Base-by-base conservation (phyloP, 192 early-diverging fungal genomes). In the Polychytrium aggregatum region DNA sequence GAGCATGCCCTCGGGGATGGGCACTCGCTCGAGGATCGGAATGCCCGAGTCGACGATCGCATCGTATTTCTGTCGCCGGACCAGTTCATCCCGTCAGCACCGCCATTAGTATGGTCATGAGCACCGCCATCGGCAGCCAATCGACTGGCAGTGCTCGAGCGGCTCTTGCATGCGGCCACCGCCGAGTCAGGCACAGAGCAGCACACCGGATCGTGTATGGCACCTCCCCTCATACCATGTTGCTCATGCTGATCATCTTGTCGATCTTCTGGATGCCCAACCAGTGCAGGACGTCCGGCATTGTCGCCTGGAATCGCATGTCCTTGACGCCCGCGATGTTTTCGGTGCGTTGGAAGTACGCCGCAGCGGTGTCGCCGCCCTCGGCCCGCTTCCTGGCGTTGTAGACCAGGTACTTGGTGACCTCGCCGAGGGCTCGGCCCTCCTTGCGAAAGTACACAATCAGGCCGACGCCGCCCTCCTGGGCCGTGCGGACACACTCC, bases 281-380 rank as follows among this genome's bases (percentile, higher is more conserved):
- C 92, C 92, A 95, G 60, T 95, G 92, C 62, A 96, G 68, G 4
- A 90, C 87, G 57, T 96, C 92, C 13, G 89, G 92, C 92, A 92
- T 96, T 43, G 92, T 71, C 0, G 92, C 89, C 50, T 96, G 92
- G 83, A 92, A 96, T 1, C 92, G 81, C 85, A 90, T 87, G 55
- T 96, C 92, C 71, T 93, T 89, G 31, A 90, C 86, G 35, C 88
- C 87, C 21, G 88, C 88, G 48, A 91, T 79, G 55, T 73, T 82
- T 56, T 88, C 86, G 49, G 20, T 96, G 34, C 89, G 74, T 48
- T 81, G 58, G 59, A 96, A 96, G 67, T 96, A 96, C 42, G 82
- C 81, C 25, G 78, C 78, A 0, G 92, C 92, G 0, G 86, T 86
- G 57, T 96, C 92, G 31, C 89, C 89, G 17, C 84, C 85, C 36